Evolutionary conservation across 2,329 filamentous ascomycete genomes (phyloP).

Genomic region (Fusarium nurragi): DNA sequence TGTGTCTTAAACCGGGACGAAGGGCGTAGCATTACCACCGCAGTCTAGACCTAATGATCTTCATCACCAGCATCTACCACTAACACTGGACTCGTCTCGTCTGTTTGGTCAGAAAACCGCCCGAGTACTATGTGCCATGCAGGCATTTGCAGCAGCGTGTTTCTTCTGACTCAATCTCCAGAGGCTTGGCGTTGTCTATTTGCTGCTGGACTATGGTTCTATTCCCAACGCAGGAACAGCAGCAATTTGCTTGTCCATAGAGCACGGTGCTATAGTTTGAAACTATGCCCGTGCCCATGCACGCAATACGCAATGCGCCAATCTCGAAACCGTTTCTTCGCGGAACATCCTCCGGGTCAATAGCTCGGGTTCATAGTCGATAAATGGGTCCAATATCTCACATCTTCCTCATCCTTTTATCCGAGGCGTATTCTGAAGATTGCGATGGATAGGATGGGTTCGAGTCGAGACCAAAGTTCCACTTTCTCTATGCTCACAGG

Average conservation of each 20-base stretch:
- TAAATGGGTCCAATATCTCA: neutral
- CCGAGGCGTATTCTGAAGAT: neutral
- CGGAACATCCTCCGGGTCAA: conserved; percentile 14
- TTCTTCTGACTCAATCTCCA: conserved; percentile 27
- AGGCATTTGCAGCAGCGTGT: conserved; percentile 14
- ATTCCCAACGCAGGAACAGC: conserved; percentile 7
- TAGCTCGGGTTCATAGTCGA: neutral
- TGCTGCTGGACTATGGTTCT: neutral
- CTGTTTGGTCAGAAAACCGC: conserved; percentile 24
- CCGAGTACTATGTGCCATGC: conserved; percentile 28
- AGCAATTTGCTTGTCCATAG: conserved; percentile 13
- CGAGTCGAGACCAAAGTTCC: conserved; percentile 6
- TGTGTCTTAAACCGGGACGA: conserved; percentile 1
- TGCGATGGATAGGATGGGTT: neutral
- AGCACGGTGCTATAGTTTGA: conserved; percentile 15
- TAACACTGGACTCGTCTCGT: conserved; percentile 12
- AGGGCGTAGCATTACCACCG: conserved; percentile 12
- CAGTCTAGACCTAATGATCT: conserved; percentile 35
- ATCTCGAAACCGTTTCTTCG: conserved; percentile 13
- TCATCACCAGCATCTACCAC: conserved; percentile 24
- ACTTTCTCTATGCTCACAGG: conserved; percentile 7
- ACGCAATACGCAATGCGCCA: neutral
- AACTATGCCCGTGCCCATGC: neutral
- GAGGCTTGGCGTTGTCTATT: conserved; percentile 20
- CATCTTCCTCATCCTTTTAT: neutral